Evolutionary conservation across 1,139 yeast species (phyloP).

Genomic region (Kodamaea alishanica): DNA sequence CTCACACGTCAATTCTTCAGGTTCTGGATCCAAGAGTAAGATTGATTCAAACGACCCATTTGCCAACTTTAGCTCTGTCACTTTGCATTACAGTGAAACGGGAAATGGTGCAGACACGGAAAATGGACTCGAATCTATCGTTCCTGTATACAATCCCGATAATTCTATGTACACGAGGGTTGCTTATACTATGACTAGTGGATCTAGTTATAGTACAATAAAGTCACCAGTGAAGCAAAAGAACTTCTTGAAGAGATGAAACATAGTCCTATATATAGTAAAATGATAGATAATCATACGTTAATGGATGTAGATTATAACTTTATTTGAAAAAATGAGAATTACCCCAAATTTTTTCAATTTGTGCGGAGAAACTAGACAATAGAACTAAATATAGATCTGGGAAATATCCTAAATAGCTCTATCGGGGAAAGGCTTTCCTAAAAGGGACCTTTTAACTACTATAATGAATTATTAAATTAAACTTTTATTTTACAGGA

Average conservation of each 20-base stretch:
- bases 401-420: no score
- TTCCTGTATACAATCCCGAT: slow-evolving; percentile 33
- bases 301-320: no score
- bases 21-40: slow-evolving; percentile 10
- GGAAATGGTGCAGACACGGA: slow-evolving; percentile 26
- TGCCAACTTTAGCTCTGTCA: slow-evolving; percentile 82
- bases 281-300: no score
- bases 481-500: no score
- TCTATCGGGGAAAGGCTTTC: no score
- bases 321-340: no score
- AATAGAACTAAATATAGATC: no score
- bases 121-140: slow-evolving; percentile 15
- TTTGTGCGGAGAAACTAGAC: no score
- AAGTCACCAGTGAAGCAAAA: slow-evolving; percentile 32
- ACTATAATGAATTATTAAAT: not conserved
- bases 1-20: slow-evolving; percentile 5
- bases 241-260: slow-evolving; percentile 25
- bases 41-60: slow-evolving; percentile 66
- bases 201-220: slow-evolving; percentile 6
- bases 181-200: slow-evolving; percentile 54
- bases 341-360: no score
- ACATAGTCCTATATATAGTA: no score
- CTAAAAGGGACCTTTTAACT: not conserved
- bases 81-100: slow-evolving; percentile 69
- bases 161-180: slow-evolving; percentile 60